Base-by-base conservation (phyloP, 345 rosid genomes). In the Toxicodendron radicans region DNA sequence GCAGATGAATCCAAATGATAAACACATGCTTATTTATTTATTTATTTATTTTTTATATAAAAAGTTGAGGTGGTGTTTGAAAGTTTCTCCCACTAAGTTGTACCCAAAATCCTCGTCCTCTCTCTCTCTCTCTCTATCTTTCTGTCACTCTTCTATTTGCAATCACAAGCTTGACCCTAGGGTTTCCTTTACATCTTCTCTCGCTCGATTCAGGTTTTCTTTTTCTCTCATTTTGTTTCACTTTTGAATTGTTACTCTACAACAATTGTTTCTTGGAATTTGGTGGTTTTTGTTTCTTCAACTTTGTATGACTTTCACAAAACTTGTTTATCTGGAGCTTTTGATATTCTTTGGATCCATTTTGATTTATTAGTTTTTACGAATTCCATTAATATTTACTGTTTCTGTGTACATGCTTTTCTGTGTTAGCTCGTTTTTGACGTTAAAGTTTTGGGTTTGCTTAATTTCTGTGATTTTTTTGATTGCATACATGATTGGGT, bases 181-280 rank as follows among this genome's bases (percentile, higher is more conserved):
- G 79, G 66, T 74, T 74, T 48, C 67, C 20, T 66, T 11, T 46
- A 7, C 24, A 17, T 59, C 63, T 0, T 43, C 57, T 58, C 62
- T 53, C 74, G 24, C 33, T 64, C 27, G 53, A 62, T 80, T 71
- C 76, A 70, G 71, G 78, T 73, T 5, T 52, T 38, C 24, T 74
- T 3, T 65, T 4, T 48, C 58, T 17, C 9, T 49, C 1, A 4
- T 64, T 18, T 64, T 53, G 11, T 24, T 23, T n/a, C 38, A 10
- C 52, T 61, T 5, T 8, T 17, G 59, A 53, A 20, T 20, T 46
- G 43, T 3, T 12, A 9, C 38, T 68, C 13, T 64, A 56, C 51
- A 5, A n/a, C 66, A 16, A n/a, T 30, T 10, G 12, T 2, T 56
- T 10, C 24, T 20, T 61, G 32, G 0, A 20, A 13, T 41, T 23